These are phyloP conservation scores for Fomitopsis schrenkii DNA, from an alignment of 1,284 basidiomycete genomes.

Conservation along the genomic window DNA sequence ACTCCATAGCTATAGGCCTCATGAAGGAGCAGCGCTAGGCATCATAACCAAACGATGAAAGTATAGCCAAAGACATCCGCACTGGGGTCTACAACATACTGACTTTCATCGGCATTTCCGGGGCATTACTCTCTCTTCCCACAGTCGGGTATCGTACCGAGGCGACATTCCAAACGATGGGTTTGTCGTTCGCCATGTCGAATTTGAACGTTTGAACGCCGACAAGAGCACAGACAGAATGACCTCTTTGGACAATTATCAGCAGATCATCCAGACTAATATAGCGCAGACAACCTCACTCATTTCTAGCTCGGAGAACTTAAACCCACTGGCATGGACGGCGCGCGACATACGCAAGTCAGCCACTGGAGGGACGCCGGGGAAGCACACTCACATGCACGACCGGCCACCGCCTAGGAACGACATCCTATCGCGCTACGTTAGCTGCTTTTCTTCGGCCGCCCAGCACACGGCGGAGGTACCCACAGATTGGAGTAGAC, in stretches of 20 bases:
- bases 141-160: conserved; percentile 11
- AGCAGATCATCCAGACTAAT: background rate
- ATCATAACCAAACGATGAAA: background rate
- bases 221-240: conserved; percentile 11
- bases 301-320: conserved; percentile 18
- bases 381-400: conserved; percentile 5
- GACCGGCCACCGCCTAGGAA: conserved; percentile 6
- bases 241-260: conserved; percentile 5
- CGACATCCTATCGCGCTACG: conserved; percentile 2
- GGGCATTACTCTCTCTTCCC: conserved; percentile 4
- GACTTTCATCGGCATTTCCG: conserved; percentile 8
- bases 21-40: too few relatives aligned
- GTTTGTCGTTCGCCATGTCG: conserved; percentile 7
- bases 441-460: too few relatives aligned
- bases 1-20: background rate
- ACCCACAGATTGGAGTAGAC: conserved; percentile 19
- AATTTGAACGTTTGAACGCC: conserved; percentile 13
- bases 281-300: conserved; percentile 8
- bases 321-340: conserved; percentile 13
- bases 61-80: background rate
- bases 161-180: conserved; percentile 13
- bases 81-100: background rate
- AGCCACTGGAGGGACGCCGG: background rate
- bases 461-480: background rate
- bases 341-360: background rate